These are phyloP conservation scores for Metschnikowia shivogae DNA, from an alignment of 805 yeast species.

Conservation along the genomic window DNA sequence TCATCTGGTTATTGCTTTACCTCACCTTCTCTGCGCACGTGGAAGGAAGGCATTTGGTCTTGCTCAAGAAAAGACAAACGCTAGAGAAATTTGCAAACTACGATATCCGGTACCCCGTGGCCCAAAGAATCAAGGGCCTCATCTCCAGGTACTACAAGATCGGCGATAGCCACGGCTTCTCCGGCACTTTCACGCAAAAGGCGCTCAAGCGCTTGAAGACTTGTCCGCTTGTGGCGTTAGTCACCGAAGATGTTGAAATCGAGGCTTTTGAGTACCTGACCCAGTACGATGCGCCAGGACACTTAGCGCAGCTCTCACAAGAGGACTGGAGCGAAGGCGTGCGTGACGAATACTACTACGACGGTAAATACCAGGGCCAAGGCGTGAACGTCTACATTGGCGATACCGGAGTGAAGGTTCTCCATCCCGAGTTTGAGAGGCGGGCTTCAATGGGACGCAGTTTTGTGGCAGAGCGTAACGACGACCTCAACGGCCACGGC, in stretches of 20 bases:
- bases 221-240: constrained; percentile 62
- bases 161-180: constrained; percentile 68
- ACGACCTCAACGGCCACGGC: constrained; percentile 51
- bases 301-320: constrained; percentile 62
- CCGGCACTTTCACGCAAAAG: constrained; percentile 54
- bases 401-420: constrained; percentile 15
- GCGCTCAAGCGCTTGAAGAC: constrained; percentile 44
- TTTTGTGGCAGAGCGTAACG: constrained; percentile 19
- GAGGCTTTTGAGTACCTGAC: constrained; percentile 48
- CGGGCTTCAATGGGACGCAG: constrained; percentile 14
- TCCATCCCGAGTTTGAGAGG: constrained; percentile 12
- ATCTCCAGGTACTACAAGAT: constrained; percentile 55
- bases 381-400: constrained; percentile 18
- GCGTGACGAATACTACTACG: constrained; percentile 45
- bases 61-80: constrained; percentile 48
- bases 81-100: constrained; percentile 45
- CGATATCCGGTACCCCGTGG: constrained; percentile 34
- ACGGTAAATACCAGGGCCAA: constrained; percentile 43
- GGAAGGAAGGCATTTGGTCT: constrained; percentile 39
- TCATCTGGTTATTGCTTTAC: not conserved
- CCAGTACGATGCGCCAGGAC: constrained; percentile 55
- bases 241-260: constrained; percentile 63
- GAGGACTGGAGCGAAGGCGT: constrained; percentile 11
- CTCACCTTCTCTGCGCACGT: constrained; percentile 4
- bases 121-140: constrained; percentile 42